These are phyloP conservation scores for Bruguiera gymnorhiza DNA, from an alignment of 345 rosid species.

Conservation along the genomic window DNA sequence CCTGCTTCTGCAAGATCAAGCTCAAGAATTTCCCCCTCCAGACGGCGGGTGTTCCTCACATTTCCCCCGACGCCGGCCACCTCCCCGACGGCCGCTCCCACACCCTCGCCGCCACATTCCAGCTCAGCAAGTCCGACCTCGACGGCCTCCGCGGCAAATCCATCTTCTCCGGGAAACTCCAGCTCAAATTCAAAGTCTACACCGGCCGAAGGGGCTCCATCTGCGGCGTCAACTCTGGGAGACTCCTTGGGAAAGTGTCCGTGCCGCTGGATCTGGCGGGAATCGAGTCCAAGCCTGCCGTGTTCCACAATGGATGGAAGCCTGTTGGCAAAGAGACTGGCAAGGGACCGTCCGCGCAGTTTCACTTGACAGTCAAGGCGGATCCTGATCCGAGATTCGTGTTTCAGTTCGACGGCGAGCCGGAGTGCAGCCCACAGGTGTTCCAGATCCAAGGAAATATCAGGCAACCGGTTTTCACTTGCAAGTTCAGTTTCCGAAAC, in stretches of 20 bases:
- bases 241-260: slow-evolving; percentile 61
- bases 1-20: slow-evolving; percentile 77
- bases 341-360: slow-evolving; percentile 50
- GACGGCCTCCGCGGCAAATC: slow-evolving; percentile 55
- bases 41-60: slow-evolving; percentile 62
- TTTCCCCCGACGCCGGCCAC: slow-evolving; percentile 38
- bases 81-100: slow-evolving; percentile 37
- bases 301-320: slow-evolving; percentile 77
- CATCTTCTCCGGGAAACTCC: slow-evolving; percentile 51
- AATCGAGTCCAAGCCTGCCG: slow-evolving; percentile 43
- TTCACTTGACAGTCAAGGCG: slow-evolving; percentile 71
- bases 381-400: slow-evolving; percentile 95
- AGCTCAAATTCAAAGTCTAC: slow-evolving; percentile 56
- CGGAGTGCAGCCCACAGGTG: slow-evolving; percentile 94
- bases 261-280: slow-evolving; percentile 79
- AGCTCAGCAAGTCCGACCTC: slow-evolving; percentile 62
- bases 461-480: slow-evolving; percentile 88
- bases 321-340: slow-evolving; percentile 54
- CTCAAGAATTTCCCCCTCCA: slow-evolving; percentile 61
- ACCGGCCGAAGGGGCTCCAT: slow-evolving; percentile 69
- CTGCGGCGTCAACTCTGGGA: slow-evolving; percentile 71
- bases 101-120: slow-evolving; percentile 64
- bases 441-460: slow-evolving; percentile 82
- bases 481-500: slow-evolving; percentile 79
- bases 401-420: slow-evolving; percentile 95